These are phyloP conservation scores for Fusarium piperis DNA, from an alignment of 2,329 filamentous ascomycete genomes.

Conservation along the genomic window DNA sequence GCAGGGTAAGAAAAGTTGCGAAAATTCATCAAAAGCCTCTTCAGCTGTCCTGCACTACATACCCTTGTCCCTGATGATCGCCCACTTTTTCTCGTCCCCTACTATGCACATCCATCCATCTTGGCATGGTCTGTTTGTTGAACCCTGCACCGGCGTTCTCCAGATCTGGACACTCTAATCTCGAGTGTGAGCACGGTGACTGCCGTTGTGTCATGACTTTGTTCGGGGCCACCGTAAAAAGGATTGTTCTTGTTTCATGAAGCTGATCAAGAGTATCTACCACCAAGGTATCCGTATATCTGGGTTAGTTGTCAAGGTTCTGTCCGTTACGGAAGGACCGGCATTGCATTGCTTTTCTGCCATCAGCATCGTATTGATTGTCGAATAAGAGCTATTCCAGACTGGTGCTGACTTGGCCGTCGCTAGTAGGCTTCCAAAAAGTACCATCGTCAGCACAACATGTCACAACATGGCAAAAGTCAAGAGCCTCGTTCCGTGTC, in stretches of 20 bases:
- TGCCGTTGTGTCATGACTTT: neutral
- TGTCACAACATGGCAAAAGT: neutral
- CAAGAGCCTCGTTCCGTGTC: neutral
- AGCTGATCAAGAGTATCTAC: neutral
- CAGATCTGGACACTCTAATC: neutral
- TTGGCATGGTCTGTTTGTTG: neutral
- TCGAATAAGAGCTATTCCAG: neutral
- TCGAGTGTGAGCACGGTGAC: neutral
- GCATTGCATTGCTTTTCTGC: neutral
- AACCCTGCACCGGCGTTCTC: neutral
- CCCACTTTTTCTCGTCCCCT: neutral
- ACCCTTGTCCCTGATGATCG: neutral
- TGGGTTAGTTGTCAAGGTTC: neutral
- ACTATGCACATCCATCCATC: too few species aligned
- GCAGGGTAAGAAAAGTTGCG: neutral
- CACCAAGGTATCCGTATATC: neutral
- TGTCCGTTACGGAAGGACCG: slow-evolving; percentile 9
- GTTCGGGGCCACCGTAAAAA: neutral
- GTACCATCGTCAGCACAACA: neutral
- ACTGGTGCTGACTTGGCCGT: neutral
- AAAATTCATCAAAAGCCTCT: neutral
- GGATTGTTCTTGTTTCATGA: neutral
- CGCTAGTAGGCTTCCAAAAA: neutral
- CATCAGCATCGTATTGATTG: neutral
- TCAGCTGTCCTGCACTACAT: neutral